phyloP scores from a whole-genome alignment of 306 rosid species.

The Dryas alaskensis region DNA sequence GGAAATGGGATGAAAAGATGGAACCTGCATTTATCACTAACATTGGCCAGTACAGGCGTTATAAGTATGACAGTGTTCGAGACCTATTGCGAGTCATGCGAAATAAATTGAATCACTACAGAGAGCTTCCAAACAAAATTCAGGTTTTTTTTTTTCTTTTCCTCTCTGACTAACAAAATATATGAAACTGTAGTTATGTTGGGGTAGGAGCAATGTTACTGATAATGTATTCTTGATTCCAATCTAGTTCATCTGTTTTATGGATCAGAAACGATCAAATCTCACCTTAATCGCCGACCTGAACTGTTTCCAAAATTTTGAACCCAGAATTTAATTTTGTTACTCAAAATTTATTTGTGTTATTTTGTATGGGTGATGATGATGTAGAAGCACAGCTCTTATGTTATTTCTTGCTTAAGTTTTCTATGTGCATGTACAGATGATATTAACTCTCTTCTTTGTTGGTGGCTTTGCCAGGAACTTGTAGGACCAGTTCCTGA shows the following conservation, averaged over 20 bases:
- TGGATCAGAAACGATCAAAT: background rate
- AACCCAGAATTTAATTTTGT: background rate
- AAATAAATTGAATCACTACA: slow-evolving; percentile 73
- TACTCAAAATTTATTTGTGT: background rate
- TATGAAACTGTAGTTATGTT: background rate
- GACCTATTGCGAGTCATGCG: slow-evolving; percentile 82
- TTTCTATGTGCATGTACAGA: background rate
- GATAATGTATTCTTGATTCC: too few relatives aligned
- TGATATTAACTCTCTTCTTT: slow-evolving; percentile 3
- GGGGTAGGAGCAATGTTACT: too few relatives aligned
- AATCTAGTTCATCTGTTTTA: too few relatives aligned
- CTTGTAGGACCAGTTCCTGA: slow-evolving; percentile 41
- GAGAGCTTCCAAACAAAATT: slow-evolving; percentile 75
- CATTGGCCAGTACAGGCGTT: slow-evolving; percentile 69
- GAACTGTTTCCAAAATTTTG: background rate
- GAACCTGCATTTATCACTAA: slow-evolving; percentile 56
- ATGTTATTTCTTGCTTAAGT: background rate
- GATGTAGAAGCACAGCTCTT: background rate
- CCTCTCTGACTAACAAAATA: slow-evolving; percentile 7
- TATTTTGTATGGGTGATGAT: background rate
- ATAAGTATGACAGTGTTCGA: slow-evolving; percentile 71
- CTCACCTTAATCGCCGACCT: background rate
- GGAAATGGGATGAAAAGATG: slow-evolving; percentile 73
- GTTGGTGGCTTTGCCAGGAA: slow-evolving; percentile 28
- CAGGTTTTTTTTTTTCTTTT: slow-evolving; percentile 50